phyloP scores from a whole-genome alignment of 495 filamentous ascomycete species.

The Platismatia glauca region DNA sequence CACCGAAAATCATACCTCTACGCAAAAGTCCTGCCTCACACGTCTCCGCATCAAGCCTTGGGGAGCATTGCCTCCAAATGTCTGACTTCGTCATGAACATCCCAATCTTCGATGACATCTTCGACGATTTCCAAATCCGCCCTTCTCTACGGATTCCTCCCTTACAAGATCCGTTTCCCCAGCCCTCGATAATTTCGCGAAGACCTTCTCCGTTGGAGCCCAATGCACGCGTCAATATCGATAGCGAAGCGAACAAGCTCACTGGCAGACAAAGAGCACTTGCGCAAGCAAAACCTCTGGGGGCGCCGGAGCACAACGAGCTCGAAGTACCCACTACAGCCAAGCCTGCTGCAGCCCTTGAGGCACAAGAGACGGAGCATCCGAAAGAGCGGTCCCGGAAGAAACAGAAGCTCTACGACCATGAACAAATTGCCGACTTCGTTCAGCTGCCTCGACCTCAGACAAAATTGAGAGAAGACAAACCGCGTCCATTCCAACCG shows the following conservation, averaged over 20 bases:
- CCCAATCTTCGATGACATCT: conserved; percentile 19
- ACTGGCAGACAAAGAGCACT: conserved; percentile 25
- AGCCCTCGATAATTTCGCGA: conserved; percentile 27
- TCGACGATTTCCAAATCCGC: conserved; percentile 39
- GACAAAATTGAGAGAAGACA: conserved; percentile 39
- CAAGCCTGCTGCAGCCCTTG: conserved; percentile 23
- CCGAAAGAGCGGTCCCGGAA: conserved; percentile 33
- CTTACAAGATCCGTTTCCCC: conserved; percentile 34
- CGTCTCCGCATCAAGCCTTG: background rate
- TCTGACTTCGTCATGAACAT: conserved; percentile 9
- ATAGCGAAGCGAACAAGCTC: conserved; percentile 31
- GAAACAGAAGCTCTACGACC: conserved; percentile 30
- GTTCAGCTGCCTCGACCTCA: conserved; percentile 41
- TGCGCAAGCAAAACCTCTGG: conserved; percentile 26
- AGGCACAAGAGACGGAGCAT: conserved; percentile 32
- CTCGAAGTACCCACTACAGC: conserved; percentile 9
- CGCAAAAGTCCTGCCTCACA: background rate
- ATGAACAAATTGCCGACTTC: conserved; percentile 42
- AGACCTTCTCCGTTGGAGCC: conserved; percentile 42
- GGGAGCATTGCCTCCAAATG: background rate
- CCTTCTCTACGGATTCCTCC: conserved; percentile 42
- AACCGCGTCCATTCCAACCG: conserved; percentile 42
- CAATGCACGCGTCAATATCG: conserved; percentile 34
- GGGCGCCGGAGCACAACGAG: conserved; percentile 14
- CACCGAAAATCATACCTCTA: no score